Conservation (phyloP, 225 moss, liverwort and hornwort species). For the Anthoceros angustus region DNA sequence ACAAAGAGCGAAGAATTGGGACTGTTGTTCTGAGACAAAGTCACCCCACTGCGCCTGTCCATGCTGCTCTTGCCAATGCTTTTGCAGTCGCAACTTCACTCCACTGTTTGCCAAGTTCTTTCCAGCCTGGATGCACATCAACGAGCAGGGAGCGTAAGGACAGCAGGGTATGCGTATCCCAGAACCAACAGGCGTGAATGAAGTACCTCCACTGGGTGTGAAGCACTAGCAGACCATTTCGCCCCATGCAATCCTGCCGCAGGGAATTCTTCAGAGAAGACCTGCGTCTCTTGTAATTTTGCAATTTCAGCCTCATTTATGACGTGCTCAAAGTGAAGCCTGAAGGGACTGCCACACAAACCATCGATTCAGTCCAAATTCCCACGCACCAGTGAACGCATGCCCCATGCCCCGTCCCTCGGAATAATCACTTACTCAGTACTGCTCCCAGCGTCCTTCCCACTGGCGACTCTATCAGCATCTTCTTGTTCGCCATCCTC, state of each 20-base stretch:
- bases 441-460: not conserved
- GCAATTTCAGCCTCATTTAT: conserved; percentile 31
- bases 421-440: conserved; percentile 6
- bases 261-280: conserved; percentile 41
- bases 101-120: conserved; percentile 31
- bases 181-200: not conserved
- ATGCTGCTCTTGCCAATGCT: conserved; percentile 46
- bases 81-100: conserved; percentile 53
- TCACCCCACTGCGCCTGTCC: conserved; percentile 43
- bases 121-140: conserved; percentile 19
- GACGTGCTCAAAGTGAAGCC: conserved; percentile 38
- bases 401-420: too few relatives aligned
- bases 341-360: conserved; percentile 46
- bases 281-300: conserved; percentile 42
- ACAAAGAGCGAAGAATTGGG: conserved; percentile 82
- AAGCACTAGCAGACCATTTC: conserved; percentile 48
- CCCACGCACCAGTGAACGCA: not conserved
- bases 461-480: conserved; percentile 9
- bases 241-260: conserved; percentile 43
- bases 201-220: conserved; percentile 32
- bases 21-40: conserved; percentile 64
- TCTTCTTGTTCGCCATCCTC: conserved; percentile 22
- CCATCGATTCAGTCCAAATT: not conserved
- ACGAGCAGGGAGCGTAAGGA: conserved; percentile 5
- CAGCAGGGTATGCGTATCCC: not conserved